A percentile compares a stretch with the other conserved stretches of the same genome.
Conservation (phyloP, 2,329 filamentous ascomycete species). For the Venturia nashicola region DNA sequence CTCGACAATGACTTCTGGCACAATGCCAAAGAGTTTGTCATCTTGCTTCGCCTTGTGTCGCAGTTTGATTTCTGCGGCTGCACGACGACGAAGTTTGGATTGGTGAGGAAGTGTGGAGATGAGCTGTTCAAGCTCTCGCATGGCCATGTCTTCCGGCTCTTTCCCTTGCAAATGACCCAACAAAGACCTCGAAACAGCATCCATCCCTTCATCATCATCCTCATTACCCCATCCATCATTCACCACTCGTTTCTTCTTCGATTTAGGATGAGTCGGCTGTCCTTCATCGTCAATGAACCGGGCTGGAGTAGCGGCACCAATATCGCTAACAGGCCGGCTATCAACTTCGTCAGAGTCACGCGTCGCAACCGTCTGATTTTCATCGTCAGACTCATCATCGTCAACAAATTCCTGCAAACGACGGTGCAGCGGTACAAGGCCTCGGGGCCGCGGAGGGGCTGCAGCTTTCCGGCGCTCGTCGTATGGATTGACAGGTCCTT, state of each 20-base stretch:
- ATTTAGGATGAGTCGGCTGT: conserved; percentile 26
- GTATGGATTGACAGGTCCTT: conserved; percentile 32
- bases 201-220: conserved; percentile 35
- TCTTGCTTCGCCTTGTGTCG: conserved; percentile 77
- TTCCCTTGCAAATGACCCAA: conserved; percentile 38
- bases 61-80: conserved; percentile 54
- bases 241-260: conserved; percentile 33
- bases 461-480: conserved; percentile 34
- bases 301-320: conserved; percentile 39
- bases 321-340: conserved; percentile 66
- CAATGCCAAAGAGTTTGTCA: conserved; percentile 53
- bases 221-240: conserved; percentile 37
- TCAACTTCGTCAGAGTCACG: conserved; percentile 78
- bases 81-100: conserved; percentile 63
- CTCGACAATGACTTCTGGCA: conserved; percentile 14
- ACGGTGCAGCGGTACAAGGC: conserved; percentile 49
- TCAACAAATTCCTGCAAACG: conserved; percentile 62
- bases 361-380: conserved; percentile 52
- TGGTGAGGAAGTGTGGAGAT: conserved; percentile 40
- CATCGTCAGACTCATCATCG: conserved; percentile 70
- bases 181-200: conserved; percentile 32
- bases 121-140: conserved; percentile 47
- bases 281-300: conserved; percentile 41
- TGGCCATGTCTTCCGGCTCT: conserved; percentile 58
- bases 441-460: conserved; percentile 1